Base-by-base conservation (phyloP, 371 early-diverging fungal genomes). In the Rhizopus sp. region DNA sequence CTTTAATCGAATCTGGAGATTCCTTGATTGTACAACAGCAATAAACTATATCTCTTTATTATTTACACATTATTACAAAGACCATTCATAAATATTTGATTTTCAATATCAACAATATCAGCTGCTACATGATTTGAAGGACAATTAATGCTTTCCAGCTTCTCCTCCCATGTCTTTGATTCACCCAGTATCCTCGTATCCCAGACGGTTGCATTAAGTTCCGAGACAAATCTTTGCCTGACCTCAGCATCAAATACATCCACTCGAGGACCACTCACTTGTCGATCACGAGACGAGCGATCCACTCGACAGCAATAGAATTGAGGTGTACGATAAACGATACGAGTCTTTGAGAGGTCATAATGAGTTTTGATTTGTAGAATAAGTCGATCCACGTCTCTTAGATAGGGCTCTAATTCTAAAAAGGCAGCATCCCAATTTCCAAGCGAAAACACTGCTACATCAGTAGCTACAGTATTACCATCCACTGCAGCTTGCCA, bases 361-460 rank as follows among this genome's bases (percentile, higher is more conserved):
- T 81, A 80, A 15, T 63, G 62, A 10, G 39, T 38, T 15, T 63
- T 55, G 35, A 79, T 56, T 15, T 61, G 65, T 0, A 44, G 45
- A 23, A 75, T 55, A 13, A 83, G 60, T 5, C 39, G 50, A 32
- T 62, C 59, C n/a, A 78, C 45, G 38, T 72, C 69, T 1, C 34
- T 38, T 0, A 66, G 38, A 53, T 69, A 81, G 9, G 71, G 63
- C 5, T 50, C 56, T 7, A 75, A 53, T 5, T 67, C 53, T 53
- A 66, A 57, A 55, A 72, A 83, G 5, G 83, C 80, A 0, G 77
- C 63, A 50, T 83, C 83, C 83, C 83, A 83, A 49, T 81, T 81
- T 4, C 73, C 78, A 6, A 83, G 65, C 5, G 80, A 77, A 13
- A 83, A 61, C 2, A 83, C 59, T 1, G 69, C 66, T 0, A 78